Base-by-base conservation (phyloP, 2,329 filamentous ascomycete genomes). In the Lachnellula suecica region DNA sequence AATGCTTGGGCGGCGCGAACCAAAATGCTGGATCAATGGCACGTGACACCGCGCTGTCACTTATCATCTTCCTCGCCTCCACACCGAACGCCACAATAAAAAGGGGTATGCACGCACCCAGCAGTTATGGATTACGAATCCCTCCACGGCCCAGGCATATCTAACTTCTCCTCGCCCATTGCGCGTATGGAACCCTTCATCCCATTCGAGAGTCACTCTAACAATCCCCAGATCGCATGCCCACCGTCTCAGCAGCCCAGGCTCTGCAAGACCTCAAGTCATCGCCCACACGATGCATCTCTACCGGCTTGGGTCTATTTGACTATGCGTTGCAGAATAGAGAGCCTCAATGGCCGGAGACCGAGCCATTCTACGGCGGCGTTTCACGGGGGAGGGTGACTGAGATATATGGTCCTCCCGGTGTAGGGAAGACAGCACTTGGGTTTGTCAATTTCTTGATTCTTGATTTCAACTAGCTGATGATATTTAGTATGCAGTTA, bases 401-500 rank as follows among this genome's bases (percentile, higher is more conserved):
- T 3, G 93, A 97, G 70, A 74, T 96, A 45, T 96, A 89, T 81
- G 93, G 93, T 0, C 91, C 92, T 10, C 87, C 90, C 8, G 92
- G 91, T 2, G 82, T 82, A 23, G 93, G 92, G 25, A 97, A 96
- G 76, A 96, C 91, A 4, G 79, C 87, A 11, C 74, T 97, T 61
- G 88, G 86, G 59, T 59, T 37, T 51, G 54, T 58, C 25, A 25
- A 46, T 35, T 15, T 20, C 22, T 43, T 4, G 5, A 2, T 11
- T 20, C 15, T 15, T 24, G 11, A 8, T 17, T 17, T 43, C 22
- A 27, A 22, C 25, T 6, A 27, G 10, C 31, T 42, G 23, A 44
- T 27, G 24, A 44, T 23, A 29, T 24, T 25, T 45, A 93, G 89
- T 31, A 79, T 93, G 62, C 89, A 91, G 66, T 72, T 89, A 40